These are phyloP conservation scores for Myxozyma monticola DNA, from an alignment of 805 yeast species.

Conservation along the genomic window DNA sequence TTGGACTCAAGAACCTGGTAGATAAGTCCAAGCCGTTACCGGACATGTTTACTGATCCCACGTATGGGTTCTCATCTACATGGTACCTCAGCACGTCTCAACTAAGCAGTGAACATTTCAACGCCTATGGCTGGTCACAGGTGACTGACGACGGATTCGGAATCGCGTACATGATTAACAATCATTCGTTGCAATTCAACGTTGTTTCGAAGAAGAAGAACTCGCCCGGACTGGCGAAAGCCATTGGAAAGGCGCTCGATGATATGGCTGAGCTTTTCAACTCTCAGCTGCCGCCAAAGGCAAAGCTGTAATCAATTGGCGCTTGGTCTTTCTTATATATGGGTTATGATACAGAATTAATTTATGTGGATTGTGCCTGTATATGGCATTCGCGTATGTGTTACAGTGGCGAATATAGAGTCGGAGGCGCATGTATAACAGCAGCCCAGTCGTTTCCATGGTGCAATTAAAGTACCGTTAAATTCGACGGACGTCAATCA, in stretches of 20 bases:
- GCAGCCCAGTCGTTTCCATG: too few relatives aligned
- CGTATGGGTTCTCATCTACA: conserved; percentile 69
- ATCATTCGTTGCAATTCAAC: conserved; percentile 81
- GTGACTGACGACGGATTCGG: conserved; percentile 94
- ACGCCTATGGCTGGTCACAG: conserved; percentile 95
- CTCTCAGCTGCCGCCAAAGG: conserved; percentile 36
- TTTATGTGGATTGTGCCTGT: not conserved
- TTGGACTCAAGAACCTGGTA: conserved; percentile 78
- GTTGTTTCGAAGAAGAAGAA: conserved; percentile 69
- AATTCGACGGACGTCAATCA: too few relatives aligned
- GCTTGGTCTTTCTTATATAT: too few relatives aligned
- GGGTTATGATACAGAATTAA: not conserved
- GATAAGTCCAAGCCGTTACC: conserved; percentile 59
- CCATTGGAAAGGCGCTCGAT: conserved; percentile 73
- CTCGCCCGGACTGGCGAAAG: conserved; percentile 53
- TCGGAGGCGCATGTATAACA: too few relatives aligned
- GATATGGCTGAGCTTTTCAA: conserved; percentile 69
- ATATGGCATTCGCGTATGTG: too few relatives aligned
- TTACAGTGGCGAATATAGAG: too few relatives aligned
- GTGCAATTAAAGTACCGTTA: too few relatives aligned
- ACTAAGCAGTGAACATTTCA: conserved; percentile 77
- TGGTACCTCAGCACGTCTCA: conserved; percentile 93
- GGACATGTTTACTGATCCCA: conserved; percentile 70
- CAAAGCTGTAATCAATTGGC: conserved; percentile 44
- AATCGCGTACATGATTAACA: conserved; percentile 87